Percentiles rank a stretch among this genome's conserved stretches.
These are phyloP conservation scores for Trifolium dubium DNA, from an alignment of 306 rosid genomes.

Conservation along the genomic window DNA sequence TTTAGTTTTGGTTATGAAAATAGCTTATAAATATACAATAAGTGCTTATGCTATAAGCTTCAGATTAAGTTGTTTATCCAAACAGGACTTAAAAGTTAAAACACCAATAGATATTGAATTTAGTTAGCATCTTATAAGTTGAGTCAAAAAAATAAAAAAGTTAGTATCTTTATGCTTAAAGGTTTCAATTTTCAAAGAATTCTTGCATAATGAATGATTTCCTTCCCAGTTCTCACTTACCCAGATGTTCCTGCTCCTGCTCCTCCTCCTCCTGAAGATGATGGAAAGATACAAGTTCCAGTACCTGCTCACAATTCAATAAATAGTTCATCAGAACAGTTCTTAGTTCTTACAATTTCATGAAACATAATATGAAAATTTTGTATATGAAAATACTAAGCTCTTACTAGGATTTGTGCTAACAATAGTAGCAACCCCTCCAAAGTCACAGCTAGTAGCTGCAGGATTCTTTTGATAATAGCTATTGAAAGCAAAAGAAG, in stretches of 20 bases:
- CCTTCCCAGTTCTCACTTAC: slow-evolving; percentile 40
- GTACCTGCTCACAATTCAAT: slow-evolving; percentile 53
- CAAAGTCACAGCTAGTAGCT: slow-evolving; percentile 87
- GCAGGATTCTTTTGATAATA: slow-evolving; percentile 85
- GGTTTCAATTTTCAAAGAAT: neutral
- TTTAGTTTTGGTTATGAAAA: too few relatives aligned
- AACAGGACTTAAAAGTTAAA: too few relatives aligned
- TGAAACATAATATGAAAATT: neutral
- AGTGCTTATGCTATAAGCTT: too few relatives aligned
- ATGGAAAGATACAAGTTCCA: slow-evolving; percentile 67
- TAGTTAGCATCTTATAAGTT: neutral
- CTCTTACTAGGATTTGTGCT: slow-evolving; percentile 78
- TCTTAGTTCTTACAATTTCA: slow-evolving; percentile 31
- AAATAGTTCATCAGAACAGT: slow-evolving; percentile 20
- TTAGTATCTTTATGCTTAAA: neutral
- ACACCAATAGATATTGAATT: neutral
- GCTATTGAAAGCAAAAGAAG: slow-evolving; percentile 85
- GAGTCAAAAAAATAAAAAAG: too few relatives aligned
- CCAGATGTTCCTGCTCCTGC: slow-evolving; percentile 49
- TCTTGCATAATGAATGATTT: too few relatives aligned
- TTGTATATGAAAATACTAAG: neutral
- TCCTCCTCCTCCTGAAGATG: slow-evolving; percentile 59
- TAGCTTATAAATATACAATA: too few relatives aligned
- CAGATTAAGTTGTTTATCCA: too few relatives aligned
- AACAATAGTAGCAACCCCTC: slow-evolving; percentile 74